phyloP scores from a whole-genome alignment of 495 filamentous ascomycete species.

The Haplographium delicatum region DNA sequence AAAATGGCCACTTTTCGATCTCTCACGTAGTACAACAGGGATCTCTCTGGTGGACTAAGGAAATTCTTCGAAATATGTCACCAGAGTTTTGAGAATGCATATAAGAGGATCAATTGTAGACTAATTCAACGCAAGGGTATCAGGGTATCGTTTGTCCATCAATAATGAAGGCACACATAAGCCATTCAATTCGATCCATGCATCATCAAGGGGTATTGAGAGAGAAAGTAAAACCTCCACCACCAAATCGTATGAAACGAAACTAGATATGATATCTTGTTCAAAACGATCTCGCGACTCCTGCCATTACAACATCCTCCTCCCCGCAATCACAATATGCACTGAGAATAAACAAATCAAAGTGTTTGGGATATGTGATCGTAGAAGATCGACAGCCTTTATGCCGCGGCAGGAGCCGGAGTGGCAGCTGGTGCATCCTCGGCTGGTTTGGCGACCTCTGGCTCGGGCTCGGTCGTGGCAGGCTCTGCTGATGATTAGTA shows the following conservation, averaged over 20 bases:
- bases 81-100: not conserved
- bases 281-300: conserved; percentile 1
- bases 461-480: conserved; percentile 11
- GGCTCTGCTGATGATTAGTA: conserved; percentile 14
- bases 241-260: conserved; percentile 8
- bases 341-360: not conserved
- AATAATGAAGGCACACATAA: conserved; percentile 13
- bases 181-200: conserved; percentile 20
- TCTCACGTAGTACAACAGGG: no score
- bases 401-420: conserved; percentile 16
- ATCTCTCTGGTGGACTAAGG: no score
- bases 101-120: conserved; percentile 24
- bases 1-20: no score
- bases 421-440: not conserved
- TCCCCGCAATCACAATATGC: conserved; percentile 16
- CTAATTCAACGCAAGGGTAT: conserved; percentile 26
- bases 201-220: conserved; percentile 22
- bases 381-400: conserved; percentile 4
- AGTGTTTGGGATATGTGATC: not conserved
- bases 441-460: not conserved
- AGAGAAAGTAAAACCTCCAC: conserved; percentile 15
- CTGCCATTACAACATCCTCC: conserved; percentile 23
- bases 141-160: conserved; percentile 25
- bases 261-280: conserved; percentile 17
- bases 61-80: no score